Percentiles rank a stretch among this genome's conserved stretches.
Conservation (phyloP, 176 grass and related monocot species). For the Lolium perenne region DNA sequence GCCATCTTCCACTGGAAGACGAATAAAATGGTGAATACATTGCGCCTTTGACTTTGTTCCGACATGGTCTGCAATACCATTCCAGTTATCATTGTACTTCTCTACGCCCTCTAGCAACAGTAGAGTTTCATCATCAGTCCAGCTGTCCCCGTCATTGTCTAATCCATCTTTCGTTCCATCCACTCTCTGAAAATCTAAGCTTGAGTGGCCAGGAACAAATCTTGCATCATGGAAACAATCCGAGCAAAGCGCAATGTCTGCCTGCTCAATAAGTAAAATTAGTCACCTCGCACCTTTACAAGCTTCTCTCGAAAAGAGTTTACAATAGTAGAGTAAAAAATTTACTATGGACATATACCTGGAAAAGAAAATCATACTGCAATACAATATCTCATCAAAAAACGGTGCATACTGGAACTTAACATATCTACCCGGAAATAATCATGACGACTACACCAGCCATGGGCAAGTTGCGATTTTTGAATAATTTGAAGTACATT, state of each 20-base stretch:
- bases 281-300: constrained; percentile 20
- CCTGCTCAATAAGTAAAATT: constrained; percentile 62
- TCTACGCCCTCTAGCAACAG: constrained; percentile 87
- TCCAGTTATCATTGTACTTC: constrained; percentile 92
- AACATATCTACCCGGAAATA: constrained; percentile 9
- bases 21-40: constrained; percentile 91
- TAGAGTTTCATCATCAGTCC: constrained; percentile 96
- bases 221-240: constrained; percentile 90
- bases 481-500: background rate
- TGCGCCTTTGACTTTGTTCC: constrained; percentile 88
- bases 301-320: constrained; percentile 26
- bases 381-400: constrained; percentile 19
- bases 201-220: constrained; percentile 89
- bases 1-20: constrained; percentile 83
- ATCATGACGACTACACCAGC: background rate
- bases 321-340: constrained; percentile 16
- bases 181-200: constrained; percentile 86
- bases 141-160: constrained; percentile 68
- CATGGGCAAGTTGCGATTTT: constrained; percentile 4
- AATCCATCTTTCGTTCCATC: constrained; percentile 70
- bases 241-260: constrained; percentile 69
- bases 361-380: constrained; percentile 7
- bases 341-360: background rate
- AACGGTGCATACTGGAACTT: background rate
- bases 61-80: constrained; percentile 84